Base-by-base conservation (phyloP, 768 basidiomycete genomes). In the Leccinum uliginosum region DNA sequence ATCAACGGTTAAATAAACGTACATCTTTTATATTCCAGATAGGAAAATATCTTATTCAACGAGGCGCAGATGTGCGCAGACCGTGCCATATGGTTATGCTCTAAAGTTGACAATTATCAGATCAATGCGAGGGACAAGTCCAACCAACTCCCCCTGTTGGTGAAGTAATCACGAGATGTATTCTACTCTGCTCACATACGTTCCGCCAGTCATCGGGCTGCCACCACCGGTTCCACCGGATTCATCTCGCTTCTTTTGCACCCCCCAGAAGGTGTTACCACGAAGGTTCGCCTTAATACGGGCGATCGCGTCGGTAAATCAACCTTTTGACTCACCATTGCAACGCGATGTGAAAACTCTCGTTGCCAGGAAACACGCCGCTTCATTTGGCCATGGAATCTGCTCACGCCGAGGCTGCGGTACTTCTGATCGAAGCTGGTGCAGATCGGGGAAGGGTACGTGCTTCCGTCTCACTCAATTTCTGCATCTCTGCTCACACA, bases 311-410 rank as follows among this genome's bases (percentile, higher is more conserved):
- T 89, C 48, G 88, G 89, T 89, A 67, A 67, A 71, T 69, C 9
- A 50, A 50, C 19, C 49, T n/a, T 43, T 51, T 24, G 32, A 49
- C 11, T 9, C 11, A 26, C 12, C 38, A 38, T n/a, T 26, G 43
- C 40, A n/a, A 30, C 29, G 44, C 45, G 6, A 26, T 21, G 14
- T 61, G 26, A 57, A 38, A 17, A 56, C 27, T 57, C 50, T 4
- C 40, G 46, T 64, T 63, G 55, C 53, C 66, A 91, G 95, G 96
- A 51, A 97, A 98, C 67, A 98, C 97, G 2, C 93, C 97, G 2
- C 76, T 99, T 35, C 97, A 99, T 78, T 83, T 99, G 30, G 95
- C 96, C 17, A 89, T 99, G 87, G 96, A 99, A 65, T 93, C 91
- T 53, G 96, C 87, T 17, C 91, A 98, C 67, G 96, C 91, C 14